Evolutionary conservation across 176 grass and related monocot species (phyloP).

Genomic region (Avena insularis): DNA sequence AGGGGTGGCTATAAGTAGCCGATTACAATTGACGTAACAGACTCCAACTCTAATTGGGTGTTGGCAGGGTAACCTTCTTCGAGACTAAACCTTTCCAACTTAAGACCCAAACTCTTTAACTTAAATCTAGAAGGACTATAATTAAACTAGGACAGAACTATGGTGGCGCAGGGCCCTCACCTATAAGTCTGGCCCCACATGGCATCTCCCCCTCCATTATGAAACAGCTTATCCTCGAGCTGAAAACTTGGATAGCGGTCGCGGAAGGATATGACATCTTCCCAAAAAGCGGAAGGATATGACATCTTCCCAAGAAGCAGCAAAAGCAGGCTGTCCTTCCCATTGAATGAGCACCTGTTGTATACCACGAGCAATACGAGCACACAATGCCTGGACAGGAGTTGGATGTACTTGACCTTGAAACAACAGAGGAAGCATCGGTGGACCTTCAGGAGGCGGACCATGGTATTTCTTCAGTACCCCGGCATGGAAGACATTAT

Average conservation of each 20-base stretch:
- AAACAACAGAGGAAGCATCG: not conserved
- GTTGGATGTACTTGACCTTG: not conserved
- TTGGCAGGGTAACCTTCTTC: not conserved
- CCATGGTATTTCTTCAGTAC: not conserved
- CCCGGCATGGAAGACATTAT: not conserved
- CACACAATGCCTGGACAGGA: not conserved
- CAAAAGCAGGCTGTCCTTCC: not conserved
- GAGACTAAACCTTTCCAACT: not conserved
- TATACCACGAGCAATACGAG: not conserved
- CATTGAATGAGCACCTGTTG: not conserved
- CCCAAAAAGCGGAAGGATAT: not conserved
- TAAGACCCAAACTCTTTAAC: not conserved
- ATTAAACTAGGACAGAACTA: too few species aligned
- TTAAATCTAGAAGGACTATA: not conserved
- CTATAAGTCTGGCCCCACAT: not conserved
- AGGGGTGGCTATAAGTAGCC: not conserved
- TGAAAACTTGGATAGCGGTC: not conserved
- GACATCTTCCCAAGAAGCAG: not conserved
- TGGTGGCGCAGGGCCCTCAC: not conserved
- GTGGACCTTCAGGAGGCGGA: not conserved
- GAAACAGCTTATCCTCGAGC: not conserved
- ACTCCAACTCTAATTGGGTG: not conserved
- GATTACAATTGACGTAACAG: too few species aligned
- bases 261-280: not conserved
- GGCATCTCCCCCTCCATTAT: not conserved